Conservation (phyloP, 768 basidiomycete genomes). For the Hericium coralloides region DNA sequence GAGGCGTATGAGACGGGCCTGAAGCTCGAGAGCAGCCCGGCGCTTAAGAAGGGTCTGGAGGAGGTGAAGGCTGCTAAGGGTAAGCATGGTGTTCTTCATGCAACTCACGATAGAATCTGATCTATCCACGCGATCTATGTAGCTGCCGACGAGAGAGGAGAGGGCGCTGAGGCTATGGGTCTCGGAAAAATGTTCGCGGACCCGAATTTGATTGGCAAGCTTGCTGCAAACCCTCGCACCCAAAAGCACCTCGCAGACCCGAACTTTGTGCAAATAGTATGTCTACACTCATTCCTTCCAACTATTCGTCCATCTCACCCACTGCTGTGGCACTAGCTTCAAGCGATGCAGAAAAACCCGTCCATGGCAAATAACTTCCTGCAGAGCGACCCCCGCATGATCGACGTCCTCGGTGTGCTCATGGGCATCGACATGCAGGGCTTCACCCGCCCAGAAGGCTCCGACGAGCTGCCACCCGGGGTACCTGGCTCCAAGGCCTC, state of each 20-base stretch:
- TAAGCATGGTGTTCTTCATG: constrained; percentile 19
- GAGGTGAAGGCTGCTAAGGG: constrained; percentile 85
- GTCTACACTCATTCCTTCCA: background rate
- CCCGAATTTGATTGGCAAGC: constrained; percentile 74
- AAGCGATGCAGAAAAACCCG: constrained; percentile 62
- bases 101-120: too few relatives aligned
- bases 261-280: constrained; percentile 64
- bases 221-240: constrained; percentile 83
- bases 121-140: background rate
- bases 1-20: constrained; percentile 76
- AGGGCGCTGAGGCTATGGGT: constrained; percentile 43
- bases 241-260: constrained; percentile 78
- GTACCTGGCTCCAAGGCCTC: constrained; percentile 22
- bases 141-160: constrained; percentile 30
- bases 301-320: background rate
- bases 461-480: constrained; percentile 43
- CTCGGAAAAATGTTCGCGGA: constrained; percentile 76
- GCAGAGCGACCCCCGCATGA: constrained; percentile 83
- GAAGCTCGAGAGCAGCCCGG: constrained; percentile 73
- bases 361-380: constrained; percentile 46
- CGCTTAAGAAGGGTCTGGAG: constrained; percentile 77
- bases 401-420: constrained; percentile 83
- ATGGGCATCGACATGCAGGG: constrained; percentile 93
- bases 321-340: constrained; percentile 32
- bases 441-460: constrained; percentile 76